phyloP scores from a whole-genome alignment of 2,329 filamentous ascomycete genomes.

The Colletotrichum incanum region DNA sequence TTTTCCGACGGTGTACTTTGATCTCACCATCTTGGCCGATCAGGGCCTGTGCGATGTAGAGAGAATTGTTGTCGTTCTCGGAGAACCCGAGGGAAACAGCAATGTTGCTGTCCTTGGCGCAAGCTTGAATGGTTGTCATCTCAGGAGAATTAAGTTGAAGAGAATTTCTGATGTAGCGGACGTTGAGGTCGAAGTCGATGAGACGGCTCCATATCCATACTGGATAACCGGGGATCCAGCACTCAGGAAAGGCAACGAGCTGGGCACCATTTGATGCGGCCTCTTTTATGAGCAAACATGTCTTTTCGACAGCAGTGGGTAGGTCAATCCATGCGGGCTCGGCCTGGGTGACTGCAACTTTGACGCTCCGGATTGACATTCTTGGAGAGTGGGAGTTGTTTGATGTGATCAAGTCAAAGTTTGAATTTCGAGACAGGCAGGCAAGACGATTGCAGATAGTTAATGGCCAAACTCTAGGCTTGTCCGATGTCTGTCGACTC shows the following conservation, averaged over 20 bases:
- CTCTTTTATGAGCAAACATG: conserved; percentile 69
- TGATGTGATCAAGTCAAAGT: neutral
- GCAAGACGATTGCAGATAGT: neutral
- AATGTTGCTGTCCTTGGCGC: conserved; percentile 59
- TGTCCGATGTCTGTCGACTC: neutral
- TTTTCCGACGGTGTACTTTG: conserved; percentile 60
- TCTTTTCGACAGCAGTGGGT: conserved; percentile 68
- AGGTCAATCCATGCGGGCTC: conserved; percentile 76
- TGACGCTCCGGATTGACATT: conserved; percentile 30
- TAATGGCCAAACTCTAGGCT: neutral
- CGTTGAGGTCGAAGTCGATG: conserved; percentile 48
- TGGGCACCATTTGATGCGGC: conserved; percentile 68
- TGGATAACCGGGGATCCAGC: conserved; percentile 71
- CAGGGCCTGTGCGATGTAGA: conserved; percentile 65
- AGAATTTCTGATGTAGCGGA: conserved; percentile 58
- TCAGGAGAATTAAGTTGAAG: conserved; percentile 59
- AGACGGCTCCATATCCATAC: conserved; percentile 57
- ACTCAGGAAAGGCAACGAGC: conserved; percentile 69
- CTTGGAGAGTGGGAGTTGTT: neutral
- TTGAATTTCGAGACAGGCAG: neutral
- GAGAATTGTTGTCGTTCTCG: conserved; percentile 60
- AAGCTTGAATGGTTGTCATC: conserved; percentile 59
- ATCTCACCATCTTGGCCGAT: conserved; percentile 60
- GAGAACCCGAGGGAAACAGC: conserved; percentile 66
- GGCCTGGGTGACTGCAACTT: conserved; percentile 68